Percentiles rank a stretch among this genome's conserved stretches.
These are phyloP conservation scores for Sanghuangporus weigelae DNA, from an alignment of 1,284 basidiomycete species.

Conservation along the genomic window DNA sequence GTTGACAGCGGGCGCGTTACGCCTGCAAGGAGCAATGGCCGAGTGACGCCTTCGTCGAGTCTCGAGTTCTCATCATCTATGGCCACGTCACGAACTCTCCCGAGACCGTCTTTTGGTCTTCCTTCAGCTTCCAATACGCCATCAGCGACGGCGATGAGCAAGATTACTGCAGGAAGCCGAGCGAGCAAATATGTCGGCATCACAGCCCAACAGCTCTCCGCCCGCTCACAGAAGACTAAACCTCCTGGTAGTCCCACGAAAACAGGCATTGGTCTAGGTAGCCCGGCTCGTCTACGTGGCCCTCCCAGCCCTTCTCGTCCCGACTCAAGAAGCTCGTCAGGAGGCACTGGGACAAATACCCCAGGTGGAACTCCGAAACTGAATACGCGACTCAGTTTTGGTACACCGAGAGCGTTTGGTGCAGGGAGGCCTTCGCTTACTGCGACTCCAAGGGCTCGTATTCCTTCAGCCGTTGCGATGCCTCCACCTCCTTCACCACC, in stretches of 20 bases:
- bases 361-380: conserved; percentile 24
- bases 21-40: conserved; percentile 22
- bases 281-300: conserved; percentile 27
- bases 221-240: conserved; percentile 31
- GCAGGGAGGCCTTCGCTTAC: conserved; percentile 42
- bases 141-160: conserved; percentile 20
- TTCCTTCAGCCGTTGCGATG: conserved; percentile 74
- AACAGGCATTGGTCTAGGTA: conserved; percentile 15
- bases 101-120: conserved; percentile 25
- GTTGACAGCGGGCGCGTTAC: conserved; percentile 38
- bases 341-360: neutral
- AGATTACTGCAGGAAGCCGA: conserved; percentile 30
- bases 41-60: conserved; percentile 26
- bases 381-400: conserved; percentile 26
- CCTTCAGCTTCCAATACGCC: conserved; percentile 20
- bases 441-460: conserved; percentile 50
- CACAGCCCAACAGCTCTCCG: conserved; percentile 70
- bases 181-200: conserved; percentile 80
- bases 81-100: conserved; percentile 28
- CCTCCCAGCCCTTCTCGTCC: conserved; percentile 36
- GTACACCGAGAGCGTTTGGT: conserved; percentile 35
- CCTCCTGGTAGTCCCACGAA: conserved; percentile 24
- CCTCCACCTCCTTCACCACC: conserved; percentile 61
- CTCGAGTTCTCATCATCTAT: conserved; percentile 30
- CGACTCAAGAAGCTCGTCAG: conserved; percentile 26